A percentile compares a stretch with the other conserved stretches of the same genome.
These are phyloP conservation scores for Hericium rajendrae DNA, from an alignment of 768 basidiomycete genomes.

Conservation along the genomic window DNA sequence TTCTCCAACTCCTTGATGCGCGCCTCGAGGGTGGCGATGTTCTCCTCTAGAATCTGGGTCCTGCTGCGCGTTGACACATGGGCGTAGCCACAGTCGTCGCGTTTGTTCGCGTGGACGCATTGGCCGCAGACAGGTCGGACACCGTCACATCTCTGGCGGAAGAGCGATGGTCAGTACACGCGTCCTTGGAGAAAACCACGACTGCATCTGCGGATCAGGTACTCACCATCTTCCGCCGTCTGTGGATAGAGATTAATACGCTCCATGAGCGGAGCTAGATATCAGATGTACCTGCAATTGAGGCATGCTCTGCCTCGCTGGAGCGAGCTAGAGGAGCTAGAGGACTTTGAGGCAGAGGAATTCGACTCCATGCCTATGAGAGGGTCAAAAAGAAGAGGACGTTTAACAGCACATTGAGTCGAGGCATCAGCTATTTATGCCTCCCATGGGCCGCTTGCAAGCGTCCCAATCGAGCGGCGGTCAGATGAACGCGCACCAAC, in stretches of 20 bases:
- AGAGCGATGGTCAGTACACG: not conserved
- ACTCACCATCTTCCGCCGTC: slow-evolving; percentile 14
- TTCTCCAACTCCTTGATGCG: slow-evolving; percentile 28
- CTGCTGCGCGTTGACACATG: slow-evolving; percentile 51
- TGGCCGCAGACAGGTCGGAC: slow-evolving; percentile 54
- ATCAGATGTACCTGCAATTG: slow-evolving; percentile 12
- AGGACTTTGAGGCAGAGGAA: too few relatives aligned
- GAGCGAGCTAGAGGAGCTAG: slow-evolving; percentile 7
- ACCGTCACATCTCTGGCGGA: slow-evolving; percentile 53
- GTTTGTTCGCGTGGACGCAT: slow-evolving; percentile 45
- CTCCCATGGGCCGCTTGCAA: too few relatives aligned
- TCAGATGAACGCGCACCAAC: too few relatives aligned
- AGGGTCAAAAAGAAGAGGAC: too few relatives aligned
- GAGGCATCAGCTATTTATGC: too few relatives aligned
- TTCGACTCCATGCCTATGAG: too few relatives aligned
- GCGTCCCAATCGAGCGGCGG: too few relatives aligned
- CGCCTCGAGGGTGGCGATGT: slow-evolving; percentile 42
- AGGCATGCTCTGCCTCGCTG: slow-evolving; percentile 15
- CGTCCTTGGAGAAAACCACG: not conserved
- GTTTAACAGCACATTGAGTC: too few relatives aligned
- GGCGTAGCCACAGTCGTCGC: slow-evolving; percentile 61
- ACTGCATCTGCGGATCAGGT: too few relatives aligned
- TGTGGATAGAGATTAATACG: not conserved
- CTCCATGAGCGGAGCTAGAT: not conserved
- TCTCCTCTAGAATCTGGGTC: slow-evolving; percentile 50